A percentile compares a stretch with the other conserved stretches of the same genome.
These are phyloP conservation scores for Euphorbia lathyris DNA, from an alignment of 345 rosid species.

Conservation along the genomic window DNA sequence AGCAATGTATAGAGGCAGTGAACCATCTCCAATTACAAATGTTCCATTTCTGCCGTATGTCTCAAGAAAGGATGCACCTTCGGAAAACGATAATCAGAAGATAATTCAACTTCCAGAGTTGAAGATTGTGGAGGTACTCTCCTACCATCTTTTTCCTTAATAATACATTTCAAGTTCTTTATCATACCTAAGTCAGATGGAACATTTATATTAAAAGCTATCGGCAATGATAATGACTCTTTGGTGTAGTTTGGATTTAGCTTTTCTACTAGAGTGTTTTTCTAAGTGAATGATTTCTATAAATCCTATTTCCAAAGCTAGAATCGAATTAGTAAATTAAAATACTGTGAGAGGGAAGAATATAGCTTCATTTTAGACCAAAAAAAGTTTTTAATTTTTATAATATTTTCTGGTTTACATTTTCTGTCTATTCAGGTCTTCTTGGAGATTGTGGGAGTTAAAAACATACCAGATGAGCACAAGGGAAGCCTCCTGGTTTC, in stretches of 20 bases:
- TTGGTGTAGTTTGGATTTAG: neutral
- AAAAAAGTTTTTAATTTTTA: slow-evolving; percentile 1
- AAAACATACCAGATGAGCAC: slow-evolving; percentile 58
- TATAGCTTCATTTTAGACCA: neutral
- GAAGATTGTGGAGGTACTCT: slow-evolving; percentile 69
- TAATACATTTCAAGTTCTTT: neutral
- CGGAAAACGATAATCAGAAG: slow-evolving; percentile 22
- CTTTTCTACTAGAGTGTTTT: neutral
- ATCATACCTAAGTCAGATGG: neutral
- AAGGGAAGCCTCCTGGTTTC: slow-evolving; percentile 61
- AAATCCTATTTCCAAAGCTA: neutral
- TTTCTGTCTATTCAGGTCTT: slow-evolving; percentile 40
- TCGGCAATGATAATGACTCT: neutral
- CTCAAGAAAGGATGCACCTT: slow-evolving; percentile 33
- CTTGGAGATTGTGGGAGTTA: slow-evolving; percentile 67
- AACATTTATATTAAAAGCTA: neutral
- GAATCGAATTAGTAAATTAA: neutral
- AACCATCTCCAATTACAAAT: slow-evolving; percentile 61
- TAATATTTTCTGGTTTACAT: neutral
- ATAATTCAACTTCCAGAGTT: slow-evolving; percentile 46
- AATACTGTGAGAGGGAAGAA: neutral
- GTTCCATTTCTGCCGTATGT: slow-evolving; percentile 39
- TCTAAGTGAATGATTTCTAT: neutral
- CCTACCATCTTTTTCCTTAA: slow-evolving; percentile 6
- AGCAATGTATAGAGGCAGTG: slow-evolving; percentile 78